phyloP scores from a whole-genome alignment of 116 monocot genomes.

The Papilionanthe hybrid region DNA sequence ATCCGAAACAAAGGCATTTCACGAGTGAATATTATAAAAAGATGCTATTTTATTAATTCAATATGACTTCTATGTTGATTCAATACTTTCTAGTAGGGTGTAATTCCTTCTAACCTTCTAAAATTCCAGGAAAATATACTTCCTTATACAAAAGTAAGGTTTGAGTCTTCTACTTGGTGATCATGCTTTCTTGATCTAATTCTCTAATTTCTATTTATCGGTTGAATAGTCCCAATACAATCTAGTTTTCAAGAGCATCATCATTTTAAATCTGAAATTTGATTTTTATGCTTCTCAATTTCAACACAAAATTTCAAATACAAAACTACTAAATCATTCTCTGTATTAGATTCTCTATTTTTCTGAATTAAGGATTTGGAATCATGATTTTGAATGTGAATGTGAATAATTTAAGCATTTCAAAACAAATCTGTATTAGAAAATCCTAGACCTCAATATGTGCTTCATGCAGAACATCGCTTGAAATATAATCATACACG shows the following conservation, averaged over 20 bases:
- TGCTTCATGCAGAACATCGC: neutral
- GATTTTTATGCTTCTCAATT: neutral
- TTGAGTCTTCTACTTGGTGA: too few relatives aligned
- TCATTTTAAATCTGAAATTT: neutral
- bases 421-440: neutral
- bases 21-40: too few relatives aligned
- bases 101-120: too few relatives aligned
- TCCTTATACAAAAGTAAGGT: too few relatives aligned
- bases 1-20: too few relatives aligned
- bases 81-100: too few relatives aligned
- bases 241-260: neutral
- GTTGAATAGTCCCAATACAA: neutral
- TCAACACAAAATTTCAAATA: neutral
- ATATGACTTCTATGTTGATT: too few relatives aligned
- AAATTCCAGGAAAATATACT: too few relatives aligned
- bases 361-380: neutral
- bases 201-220: too few relatives aligned
- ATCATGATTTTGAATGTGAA: neutral
- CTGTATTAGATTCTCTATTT: neutral
- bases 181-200: too few relatives aligned
- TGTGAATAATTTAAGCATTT: neutral
- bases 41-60: too few relatives aligned
- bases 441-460: neutral
- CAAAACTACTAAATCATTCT: neutral
- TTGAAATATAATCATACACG: too few relatives aligned